phyloP scores from a whole-genome alignment of 2,329 filamentous ascomycete species.

The Colletotrichum sp. region DNA sequence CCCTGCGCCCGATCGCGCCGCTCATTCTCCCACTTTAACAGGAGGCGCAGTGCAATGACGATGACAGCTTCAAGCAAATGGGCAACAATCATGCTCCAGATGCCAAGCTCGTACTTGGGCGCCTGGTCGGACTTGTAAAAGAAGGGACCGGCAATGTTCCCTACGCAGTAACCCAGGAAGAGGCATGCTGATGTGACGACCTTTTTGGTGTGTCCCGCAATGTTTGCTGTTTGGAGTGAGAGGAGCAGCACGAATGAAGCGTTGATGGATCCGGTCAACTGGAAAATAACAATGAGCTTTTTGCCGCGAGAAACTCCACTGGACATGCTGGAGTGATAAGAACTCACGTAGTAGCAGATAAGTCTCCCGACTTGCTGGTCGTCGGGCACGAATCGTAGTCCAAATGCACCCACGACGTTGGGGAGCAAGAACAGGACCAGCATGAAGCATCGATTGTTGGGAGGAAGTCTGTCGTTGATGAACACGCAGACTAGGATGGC shows the following conservation, averaged over 20 bases:
- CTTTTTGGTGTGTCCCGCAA: neutral
- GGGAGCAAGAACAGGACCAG: neutral
- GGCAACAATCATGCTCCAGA: neutral
- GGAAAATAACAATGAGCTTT: neutral
- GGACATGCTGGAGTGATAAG: neutral
- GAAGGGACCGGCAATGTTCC: neutral
- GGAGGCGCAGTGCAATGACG: neutral
- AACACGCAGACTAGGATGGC: neutral
- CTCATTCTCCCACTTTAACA: neutral
- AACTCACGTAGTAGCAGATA: neutral
- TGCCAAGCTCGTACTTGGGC: neutral
- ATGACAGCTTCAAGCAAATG: neutral
- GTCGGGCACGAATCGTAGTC: neutral
- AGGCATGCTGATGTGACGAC: neutral
- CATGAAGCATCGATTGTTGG: neutral
- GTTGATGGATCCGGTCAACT: neutral
- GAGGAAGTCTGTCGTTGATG: neutral
- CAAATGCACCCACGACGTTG: neutral
- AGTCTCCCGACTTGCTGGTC: neutral
- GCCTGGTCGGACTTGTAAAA: neutral
- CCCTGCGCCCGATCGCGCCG: neutral
- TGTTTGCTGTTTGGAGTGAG: neutral
- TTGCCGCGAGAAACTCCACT: neutral
- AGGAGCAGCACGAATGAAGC: neutral
- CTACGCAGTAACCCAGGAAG: neutral